phyloP scores from a whole-genome alignment of 345 rosid genomes.

The Turritis glabra region DNA sequence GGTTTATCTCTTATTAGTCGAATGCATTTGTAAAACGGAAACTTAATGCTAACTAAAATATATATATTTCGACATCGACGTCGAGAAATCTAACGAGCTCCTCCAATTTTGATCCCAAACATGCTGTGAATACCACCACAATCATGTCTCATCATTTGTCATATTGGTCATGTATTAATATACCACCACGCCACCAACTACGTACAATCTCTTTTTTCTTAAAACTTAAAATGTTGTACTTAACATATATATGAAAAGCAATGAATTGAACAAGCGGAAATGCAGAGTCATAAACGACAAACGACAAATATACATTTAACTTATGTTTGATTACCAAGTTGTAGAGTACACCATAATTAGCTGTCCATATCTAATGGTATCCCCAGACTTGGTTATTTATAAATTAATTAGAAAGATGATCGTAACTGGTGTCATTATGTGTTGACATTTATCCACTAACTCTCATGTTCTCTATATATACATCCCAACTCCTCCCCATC shows the following conservation, averaged over 20 bases:
- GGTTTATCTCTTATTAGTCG: not conserved
- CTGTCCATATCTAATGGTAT: slow-evolving; percentile 40
- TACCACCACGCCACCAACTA: not conserved
- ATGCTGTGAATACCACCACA: not conserved
- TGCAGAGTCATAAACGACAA: slow-evolving; percentile 27
- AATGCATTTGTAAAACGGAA: not conserved
- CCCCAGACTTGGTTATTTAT: slow-evolving; percentile 27
- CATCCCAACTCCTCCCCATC: slow-evolving; percentile 20
- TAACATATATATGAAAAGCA: not conserved
- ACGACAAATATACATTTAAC: not conserved
- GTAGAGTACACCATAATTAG: slow-evolving; percentile 30
- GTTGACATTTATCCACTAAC: slow-evolving; percentile 39
- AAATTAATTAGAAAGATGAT: slow-evolving; percentile 19
- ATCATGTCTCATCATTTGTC: not conserved
- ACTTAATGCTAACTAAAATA: not conserved
- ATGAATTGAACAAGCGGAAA: slow-evolving; percentile 22
- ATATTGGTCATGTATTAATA: not conserved
- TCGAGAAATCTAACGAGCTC: not conserved
- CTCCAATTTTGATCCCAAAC: not conserved
- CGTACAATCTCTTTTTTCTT: not conserved
- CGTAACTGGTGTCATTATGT: slow-evolving; percentile 9
- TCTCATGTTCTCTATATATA: slow-evolving; percentile 40
- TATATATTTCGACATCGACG: not conserved
- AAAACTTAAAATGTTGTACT: not conserved
- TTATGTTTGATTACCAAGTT: slow-evolving; percentile 37